Evolutionary conservation across 2,329 filamentous ascomycete species (phyloP), one percentile per base, ranked within the genome.

Genomic region (Fusarium torreyae): DNA sequence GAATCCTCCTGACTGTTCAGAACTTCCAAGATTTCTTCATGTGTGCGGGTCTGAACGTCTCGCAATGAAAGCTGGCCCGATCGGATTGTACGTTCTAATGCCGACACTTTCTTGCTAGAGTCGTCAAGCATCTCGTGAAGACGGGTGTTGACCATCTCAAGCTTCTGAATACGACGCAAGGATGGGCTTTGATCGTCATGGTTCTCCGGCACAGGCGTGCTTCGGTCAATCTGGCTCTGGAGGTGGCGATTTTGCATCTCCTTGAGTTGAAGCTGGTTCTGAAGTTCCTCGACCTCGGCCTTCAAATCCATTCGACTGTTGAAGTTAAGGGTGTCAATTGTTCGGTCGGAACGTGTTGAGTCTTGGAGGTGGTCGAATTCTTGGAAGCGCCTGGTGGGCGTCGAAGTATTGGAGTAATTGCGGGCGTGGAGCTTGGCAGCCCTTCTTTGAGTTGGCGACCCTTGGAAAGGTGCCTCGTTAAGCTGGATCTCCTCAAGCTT

Each of bases 201-300:
- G 78, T 84, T 88, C 36, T 92, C 91, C 24, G 86, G 86, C 7
- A 81, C 81, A 5, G 91, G 88, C 0, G 88, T 90, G 11, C 82
- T 83, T 46, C 92, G 89, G 39, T 95, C 92, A 42, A 98, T 83
- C 77, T 98, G 94, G 76, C 89, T 94, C 77, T 97, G 93, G 7
- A 98, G 88, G 75, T 98, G 94, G 34, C 92, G 90, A 80, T 97
- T 98, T 74, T 97, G 93, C 93, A 98, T 97, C 79, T 98, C 92
- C 6, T 92, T 91, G 78, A 98, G 89, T 76, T 98, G 95, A 52
- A 98, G 87, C 77, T 97, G 94, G 77, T 97, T 98, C 77, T 98
- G 95, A 26, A 97, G 86, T 79, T 97, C 91, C 77, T 98, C 95
- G 14, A 98, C 85, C 75, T 98, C 94, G 5, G 93, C 88, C 75